Percentiles rank a stretch among this genome's conserved stretches.
These are phyloP conservation scores for Aspergillus sojae DNA, from an alignment of 2,329 filamentous ascomycete species.

Conservation along the genomic window DNA sequence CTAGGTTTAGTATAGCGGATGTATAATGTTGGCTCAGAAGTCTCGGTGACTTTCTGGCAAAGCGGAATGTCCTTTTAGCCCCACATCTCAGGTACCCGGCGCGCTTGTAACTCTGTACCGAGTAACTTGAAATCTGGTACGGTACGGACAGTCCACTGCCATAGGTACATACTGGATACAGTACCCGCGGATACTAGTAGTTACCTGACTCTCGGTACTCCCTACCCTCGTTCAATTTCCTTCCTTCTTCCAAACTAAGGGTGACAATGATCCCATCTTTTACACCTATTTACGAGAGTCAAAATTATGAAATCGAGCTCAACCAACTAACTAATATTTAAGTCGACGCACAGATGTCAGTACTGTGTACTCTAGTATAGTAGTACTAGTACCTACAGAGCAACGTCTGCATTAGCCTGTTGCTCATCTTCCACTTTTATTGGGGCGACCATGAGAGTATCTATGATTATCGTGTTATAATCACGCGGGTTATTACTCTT, in stretches of 20 bases:
- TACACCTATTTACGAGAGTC: no score
- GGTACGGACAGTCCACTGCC: no score
- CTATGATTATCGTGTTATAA: background rate
- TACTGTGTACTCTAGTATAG: background rate
- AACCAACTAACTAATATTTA: no score
- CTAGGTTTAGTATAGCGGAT: background rate
- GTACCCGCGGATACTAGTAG: background rate
- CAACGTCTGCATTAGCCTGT: background rate
- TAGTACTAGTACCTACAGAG: background rate
- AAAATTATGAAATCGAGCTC: no score
- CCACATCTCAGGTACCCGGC: conserved; percentile 26
- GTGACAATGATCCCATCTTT: no score
- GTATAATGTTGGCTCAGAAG: conserved; percentile 16
- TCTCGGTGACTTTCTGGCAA: conserved; percentile 19
- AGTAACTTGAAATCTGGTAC: background rate
- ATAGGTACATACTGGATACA: no score
- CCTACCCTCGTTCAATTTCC: background rate
- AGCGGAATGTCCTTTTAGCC: conserved; percentile 16
- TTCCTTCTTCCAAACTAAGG: no score
- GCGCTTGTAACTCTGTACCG: conserved; percentile 11
- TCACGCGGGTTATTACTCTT: background rate
- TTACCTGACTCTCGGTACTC: background rate
- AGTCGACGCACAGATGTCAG: no score
- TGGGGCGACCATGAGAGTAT: background rate
- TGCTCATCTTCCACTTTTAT: background rate